These are phyloP conservation scores for Pythium utonaiense DNA, from an alignment of 352 stramenopile species.

Conservation along the genomic window DNA sequence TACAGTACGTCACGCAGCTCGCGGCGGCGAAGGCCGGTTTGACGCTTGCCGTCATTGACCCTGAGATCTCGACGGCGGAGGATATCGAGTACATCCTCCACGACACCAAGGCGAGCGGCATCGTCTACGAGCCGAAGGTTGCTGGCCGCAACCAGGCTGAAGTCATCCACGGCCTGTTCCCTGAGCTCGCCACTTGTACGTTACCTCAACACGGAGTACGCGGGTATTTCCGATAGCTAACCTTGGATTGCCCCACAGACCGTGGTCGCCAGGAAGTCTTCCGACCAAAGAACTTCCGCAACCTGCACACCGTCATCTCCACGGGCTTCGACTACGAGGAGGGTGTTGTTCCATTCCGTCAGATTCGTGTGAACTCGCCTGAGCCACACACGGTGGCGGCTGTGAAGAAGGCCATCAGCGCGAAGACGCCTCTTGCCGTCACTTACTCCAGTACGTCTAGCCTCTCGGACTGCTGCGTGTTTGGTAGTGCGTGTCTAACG, in stretches of 20 bases:
- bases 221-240: background rate
- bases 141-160: conserved; percentile 64
- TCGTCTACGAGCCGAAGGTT: conserved; percentile 86
- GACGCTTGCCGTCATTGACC: conserved; percentile 80
- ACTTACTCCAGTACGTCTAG: conserved; percentile 79
- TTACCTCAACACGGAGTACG: background rate
- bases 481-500: background rate
- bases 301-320: conserved; percentile 83
- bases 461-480: no score
- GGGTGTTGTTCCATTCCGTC: conserved; percentile 71
- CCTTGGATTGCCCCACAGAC: conserved; percentile 28
- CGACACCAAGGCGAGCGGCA: conserved; percentile 70
- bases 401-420: conserved; percentile 56
- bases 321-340: conserved; percentile 71
- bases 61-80: conserved; percentile 59
- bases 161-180: conserved; percentile 70
- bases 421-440: conserved; percentile 70
- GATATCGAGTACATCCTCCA: conserved; percentile 83
- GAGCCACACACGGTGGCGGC: conserved; percentile 59
- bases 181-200: conserved; percentile 73
- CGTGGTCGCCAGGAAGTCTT: conserved; percentile 54
- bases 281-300: conserved; percentile 74
- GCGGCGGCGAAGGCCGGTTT: conserved; percentile 80
- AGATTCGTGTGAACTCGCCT: conserved; percentile 79
- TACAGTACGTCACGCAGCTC: conserved; percentile 70